Evolutionary conservation across 148 eudicot species (phyloP).

Genomic region (Rheum nobile): DNA sequence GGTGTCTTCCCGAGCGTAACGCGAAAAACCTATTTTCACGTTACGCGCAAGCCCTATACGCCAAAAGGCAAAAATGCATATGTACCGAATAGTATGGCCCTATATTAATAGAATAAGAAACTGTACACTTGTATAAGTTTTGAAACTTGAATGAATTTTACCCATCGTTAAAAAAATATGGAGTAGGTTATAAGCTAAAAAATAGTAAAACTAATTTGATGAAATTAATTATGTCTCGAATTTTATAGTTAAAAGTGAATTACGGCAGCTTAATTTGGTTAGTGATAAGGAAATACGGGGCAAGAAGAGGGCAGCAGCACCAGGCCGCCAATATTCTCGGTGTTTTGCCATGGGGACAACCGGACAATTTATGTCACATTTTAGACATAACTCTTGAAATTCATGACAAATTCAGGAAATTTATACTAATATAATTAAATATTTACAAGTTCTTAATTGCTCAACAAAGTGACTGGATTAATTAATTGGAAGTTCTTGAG

Average conservation of each 20-base stretch:
- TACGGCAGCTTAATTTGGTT: neutral
- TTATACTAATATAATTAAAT: neutral
- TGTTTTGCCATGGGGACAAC: constrained; percentile 30
- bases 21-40: too few relatives aligned
- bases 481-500: neutral
- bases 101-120: too few relatives aligned
- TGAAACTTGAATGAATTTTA: too few relatives aligned
- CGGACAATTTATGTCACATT: constrained; percentile 26
- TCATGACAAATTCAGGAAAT: neutral
- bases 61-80: too few relatives aligned
- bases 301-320: constrained; percentile 1
- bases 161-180: too few relatives aligned
- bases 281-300: neutral
- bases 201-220: neutral
- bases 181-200: too few relatives aligned
- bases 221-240: neutral
- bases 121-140: too few relatives aligned
- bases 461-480: neutral
- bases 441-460: neutral
- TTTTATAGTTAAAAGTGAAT: neutral
- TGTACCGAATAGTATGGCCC: too few relatives aligned
- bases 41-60: too few relatives aligned
- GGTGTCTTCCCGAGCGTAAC: too few relatives aligned
- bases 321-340: constrained; percentile 31
- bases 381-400: constrained; percentile 10